Conservation (phyloP, 495 filamentous ascomycete species). For the Astrothelium macrocarpum region DNA sequence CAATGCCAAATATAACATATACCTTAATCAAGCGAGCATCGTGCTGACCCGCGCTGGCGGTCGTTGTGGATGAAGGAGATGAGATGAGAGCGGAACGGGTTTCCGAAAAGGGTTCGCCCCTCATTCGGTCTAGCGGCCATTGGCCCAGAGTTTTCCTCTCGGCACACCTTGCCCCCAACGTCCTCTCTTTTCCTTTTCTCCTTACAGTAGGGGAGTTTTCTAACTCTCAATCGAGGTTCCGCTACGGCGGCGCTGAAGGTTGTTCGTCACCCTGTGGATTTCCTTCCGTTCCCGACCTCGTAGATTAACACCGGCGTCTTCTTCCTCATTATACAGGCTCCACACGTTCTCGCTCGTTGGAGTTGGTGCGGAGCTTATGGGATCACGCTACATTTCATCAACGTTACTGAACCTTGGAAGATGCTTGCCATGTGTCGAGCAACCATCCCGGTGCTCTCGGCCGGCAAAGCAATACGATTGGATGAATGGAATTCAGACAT, state of each 20-base stretch:
- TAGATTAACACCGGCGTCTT: slow-evolving; percentile 11
- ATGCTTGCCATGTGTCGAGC: background rate
- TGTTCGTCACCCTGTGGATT: slow-evolving; percentile 1
- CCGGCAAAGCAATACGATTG: background rate
- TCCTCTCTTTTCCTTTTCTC: slow-evolving; percentile 1
- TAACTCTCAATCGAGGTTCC: slow-evolving; percentile 11
- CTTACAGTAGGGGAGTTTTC: slow-evolving; percentile 6
- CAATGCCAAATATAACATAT: too few species aligned
- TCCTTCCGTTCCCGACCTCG: slow-evolving; percentile 25
- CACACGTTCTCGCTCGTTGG: slow-evolving; percentile 1
- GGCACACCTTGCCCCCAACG: slow-evolving; percentile 4
- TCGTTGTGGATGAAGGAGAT: too few species aligned
- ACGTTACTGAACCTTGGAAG: background rate
- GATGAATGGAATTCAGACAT: background rate
- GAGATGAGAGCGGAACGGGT: background rate
- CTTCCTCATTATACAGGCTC: background rate
- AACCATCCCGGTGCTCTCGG: background rate
- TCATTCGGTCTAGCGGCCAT: background rate
- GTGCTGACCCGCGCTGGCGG: too few species aligned
- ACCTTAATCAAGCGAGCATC: too few species aligned
- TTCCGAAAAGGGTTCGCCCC: background rate
- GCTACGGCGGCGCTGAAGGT: slow-evolving; percentile 14
- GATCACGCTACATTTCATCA: background rate
- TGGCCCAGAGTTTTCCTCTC: slow-evolving; percentile 9
- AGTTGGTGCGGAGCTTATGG: slow-evolving; percentile 1